phyloP scores from a whole-genome alignment of 2,329 filamentous ascomycete species.

The Fusarium sp. region DNA sequence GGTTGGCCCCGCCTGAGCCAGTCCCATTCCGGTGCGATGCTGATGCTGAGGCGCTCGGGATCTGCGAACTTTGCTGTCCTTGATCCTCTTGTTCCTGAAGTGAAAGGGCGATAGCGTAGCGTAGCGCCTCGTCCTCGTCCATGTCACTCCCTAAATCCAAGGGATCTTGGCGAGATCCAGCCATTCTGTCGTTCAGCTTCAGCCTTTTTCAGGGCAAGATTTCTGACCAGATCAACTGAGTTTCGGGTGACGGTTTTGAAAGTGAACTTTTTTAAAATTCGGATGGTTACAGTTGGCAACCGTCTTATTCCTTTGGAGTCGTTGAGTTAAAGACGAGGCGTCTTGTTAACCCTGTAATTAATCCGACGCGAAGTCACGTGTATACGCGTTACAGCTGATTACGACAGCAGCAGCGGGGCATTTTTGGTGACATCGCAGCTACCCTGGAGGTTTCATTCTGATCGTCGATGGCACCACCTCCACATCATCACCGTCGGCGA shows the following conservation, averaged over 20 bases:
- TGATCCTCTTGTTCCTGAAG: slow-evolving; percentile 51
- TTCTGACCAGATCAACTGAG: slow-evolving; percentile 25
- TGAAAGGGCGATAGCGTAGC: slow-evolving; percentile 69
- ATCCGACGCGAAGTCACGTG: slow-evolving; percentile 47
- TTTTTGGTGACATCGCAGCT: background rate
- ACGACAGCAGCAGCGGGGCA: background rate
- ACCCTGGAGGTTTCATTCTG: background rate
- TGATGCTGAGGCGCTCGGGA: slow-evolving; percentile 30
- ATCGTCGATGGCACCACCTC: background rate
- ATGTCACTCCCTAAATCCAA: slow-evolving; percentile 48
- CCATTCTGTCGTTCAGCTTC: slow-evolving; percentile 33
- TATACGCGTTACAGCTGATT: slow-evolving; percentile 20
- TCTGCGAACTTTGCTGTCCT: slow-evolving; percentile 32
- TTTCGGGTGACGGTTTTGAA: slow-evolving; percentile 41
- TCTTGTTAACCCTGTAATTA: slow-evolving; percentile 31
- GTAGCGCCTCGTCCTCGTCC: slow-evolving; percentile 69
- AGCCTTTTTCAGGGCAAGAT: slow-evolving; percentile 22
- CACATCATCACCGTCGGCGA: background rate
- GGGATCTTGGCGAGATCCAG: slow-evolving; percentile 37
- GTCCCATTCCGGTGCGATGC: slow-evolving; percentile 32
- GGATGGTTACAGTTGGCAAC: slow-evolving; percentile 18
- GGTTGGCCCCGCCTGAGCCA: slow-evolving; percentile 32
- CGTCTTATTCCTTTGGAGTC: slow-evolving; percentile 13
- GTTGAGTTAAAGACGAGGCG: slow-evolving; percentile 19
- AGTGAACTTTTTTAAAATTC: slow-evolving; percentile 29